Evolutionary conservation across 768 basidiomycete genomes (phyloP).

Genomic region (Boletellus emodensis): DNA sequence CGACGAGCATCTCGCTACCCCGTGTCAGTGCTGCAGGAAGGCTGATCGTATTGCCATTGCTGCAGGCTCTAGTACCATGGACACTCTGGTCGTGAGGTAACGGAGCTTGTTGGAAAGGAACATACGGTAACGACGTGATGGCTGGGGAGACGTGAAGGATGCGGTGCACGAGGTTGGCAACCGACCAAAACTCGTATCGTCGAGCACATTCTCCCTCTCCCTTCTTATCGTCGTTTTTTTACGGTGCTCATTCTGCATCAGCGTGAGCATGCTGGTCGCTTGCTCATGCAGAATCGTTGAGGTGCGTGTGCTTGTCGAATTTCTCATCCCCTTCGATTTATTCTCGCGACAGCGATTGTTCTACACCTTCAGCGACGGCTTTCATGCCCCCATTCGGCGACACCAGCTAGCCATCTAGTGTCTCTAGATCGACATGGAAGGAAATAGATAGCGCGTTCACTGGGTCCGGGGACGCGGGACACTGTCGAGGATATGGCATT

Average conservation of each 20-base stretch:
- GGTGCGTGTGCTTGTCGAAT: constrained; percentile 51
- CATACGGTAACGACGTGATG: constrained; percentile 54
- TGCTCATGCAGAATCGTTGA: constrained; percentile 79
- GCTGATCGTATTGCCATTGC: constrained; percentile 27
- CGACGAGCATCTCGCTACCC: constrained; percentile 47
- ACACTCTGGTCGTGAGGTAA: constrained; percentile 29
- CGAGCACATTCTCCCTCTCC: constrained; percentile 11
- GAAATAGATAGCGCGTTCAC: constrained; percentile 62
- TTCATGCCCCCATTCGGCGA: constrained; percentile 70
- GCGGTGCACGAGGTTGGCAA: constrained; percentile 6
- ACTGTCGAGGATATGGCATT: constrained; percentile 20
- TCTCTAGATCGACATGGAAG: constrained; percentile 58
- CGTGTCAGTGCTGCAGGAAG: constrained; percentile 44
- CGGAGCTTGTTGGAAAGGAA: constrained; percentile 37
- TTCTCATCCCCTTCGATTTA: constrained; percentile 76
- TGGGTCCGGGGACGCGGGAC: constrained; percentile 15
- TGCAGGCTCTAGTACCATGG: constrained; percentile 19
- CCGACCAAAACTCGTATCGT: neutral
- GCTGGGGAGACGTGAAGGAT: constrained; percentile 44
- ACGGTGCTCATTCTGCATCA: neutral
- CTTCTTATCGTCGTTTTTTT: no score
- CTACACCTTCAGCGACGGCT: constrained; percentile 68
- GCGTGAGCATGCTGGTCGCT: constrained; percentile 48
- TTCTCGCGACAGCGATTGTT: constrained; percentile 82
- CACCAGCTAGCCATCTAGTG: constrained; percentile 57